Conservation (phyloP, 768 basidiomycete genomes). For the Suillus americanus region DNA sequence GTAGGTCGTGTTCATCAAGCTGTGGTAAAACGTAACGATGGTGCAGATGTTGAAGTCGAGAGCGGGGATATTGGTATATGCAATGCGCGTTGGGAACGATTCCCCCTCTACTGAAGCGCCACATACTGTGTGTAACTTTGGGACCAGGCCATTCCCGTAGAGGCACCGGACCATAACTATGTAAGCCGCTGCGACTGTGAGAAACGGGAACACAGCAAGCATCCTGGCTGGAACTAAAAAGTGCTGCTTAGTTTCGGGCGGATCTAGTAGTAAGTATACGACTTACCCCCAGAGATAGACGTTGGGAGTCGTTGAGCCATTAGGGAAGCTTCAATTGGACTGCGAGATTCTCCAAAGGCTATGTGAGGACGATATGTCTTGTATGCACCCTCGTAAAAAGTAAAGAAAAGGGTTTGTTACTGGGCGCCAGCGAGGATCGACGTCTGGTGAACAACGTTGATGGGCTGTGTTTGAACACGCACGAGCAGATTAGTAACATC, state of each 20-base stretch:
- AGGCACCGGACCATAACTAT: not conserved
- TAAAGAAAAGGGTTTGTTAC: not conserved
- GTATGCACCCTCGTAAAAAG: not conserved
- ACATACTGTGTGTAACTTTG: slow-evolving; percentile 32
- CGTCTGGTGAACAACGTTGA: not conserved
- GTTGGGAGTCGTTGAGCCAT: not conserved
- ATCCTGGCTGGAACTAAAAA: not conserved
- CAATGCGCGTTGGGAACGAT: slow-evolving; percentile 32
- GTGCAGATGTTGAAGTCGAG: slow-evolving; percentile 41
- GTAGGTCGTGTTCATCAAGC: slow-evolving; percentile 1
- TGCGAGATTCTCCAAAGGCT: not conserved
- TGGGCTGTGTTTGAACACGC: not conserved
- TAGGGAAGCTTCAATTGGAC: not conserved
- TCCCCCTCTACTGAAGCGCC: slow-evolving; percentile 7
- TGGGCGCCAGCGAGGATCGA: not conserved
- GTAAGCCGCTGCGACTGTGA: not conserved
- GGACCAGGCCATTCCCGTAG: not conserved
- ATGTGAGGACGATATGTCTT: not conserved
- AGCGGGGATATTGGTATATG: slow-evolving; percentile 34
- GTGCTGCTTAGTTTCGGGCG: not conserved
- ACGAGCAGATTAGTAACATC: not conserved
- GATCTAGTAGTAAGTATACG: not conserved
- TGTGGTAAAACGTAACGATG: slow-evolving; percentile 46
- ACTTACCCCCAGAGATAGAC: not conserved
- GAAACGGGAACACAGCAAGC: slow-evolving; percentile 5